A percentile compares a stretch with the other conserved stretches of the same genome.
phyloP scores from a whole-genome alignment of 1,284 basidiomycete species.

The Sporisorium reilianum region DNA sequence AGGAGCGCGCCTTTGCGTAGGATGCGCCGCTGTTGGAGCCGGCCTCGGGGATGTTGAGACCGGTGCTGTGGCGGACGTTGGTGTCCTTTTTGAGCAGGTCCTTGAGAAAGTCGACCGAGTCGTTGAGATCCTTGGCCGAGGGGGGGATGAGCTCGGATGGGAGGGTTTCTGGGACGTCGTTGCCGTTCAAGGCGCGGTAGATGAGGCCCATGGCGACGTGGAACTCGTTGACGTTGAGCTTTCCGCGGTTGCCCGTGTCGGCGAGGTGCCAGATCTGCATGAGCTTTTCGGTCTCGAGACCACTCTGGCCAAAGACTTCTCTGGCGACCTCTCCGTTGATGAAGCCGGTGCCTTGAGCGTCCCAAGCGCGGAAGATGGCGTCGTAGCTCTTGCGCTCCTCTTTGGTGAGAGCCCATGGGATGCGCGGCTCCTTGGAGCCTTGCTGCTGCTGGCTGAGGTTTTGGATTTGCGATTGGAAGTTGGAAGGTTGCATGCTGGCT shows the following conservation, averaged over 20 bases:
- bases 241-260: constrained; percentile 67
- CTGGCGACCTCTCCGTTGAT: constrained; percentile 86
- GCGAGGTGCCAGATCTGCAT: constrained; percentile 84
- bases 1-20: constrained; percentile 78
- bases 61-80: constrained; percentile 70
- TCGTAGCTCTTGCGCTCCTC: constrained; percentile 97
- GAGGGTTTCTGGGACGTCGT: constrained; percentile 85
- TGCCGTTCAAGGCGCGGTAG: constrained; percentile 86
- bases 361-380: constrained; percentile 96
- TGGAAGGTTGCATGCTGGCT: constrained; percentile 66
- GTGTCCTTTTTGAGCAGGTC: constrained; percentile 88
- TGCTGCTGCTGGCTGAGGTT: constrained; percentile 75
- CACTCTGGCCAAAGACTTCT: constrained; percentile 95
- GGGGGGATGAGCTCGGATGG: constrained; percentile 92
- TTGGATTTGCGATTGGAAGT: constrained; percentile 66
- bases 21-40: constrained; percentile 66
- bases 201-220: constrained; percentile 99
- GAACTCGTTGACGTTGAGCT: constrained; percentile 88
- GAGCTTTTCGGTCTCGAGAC: constrained; percentile 86
- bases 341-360: constrained; percentile 83
- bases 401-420: constrained; percentile 89
- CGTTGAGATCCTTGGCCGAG: constrained; percentile 89
- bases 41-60: constrained; percentile 67
- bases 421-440: constrained; percentile 78
- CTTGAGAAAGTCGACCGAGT: constrained; percentile 90